Conservation (phyloP, 352 stramenopile species). For the Pythium phragmitis region DNA sequence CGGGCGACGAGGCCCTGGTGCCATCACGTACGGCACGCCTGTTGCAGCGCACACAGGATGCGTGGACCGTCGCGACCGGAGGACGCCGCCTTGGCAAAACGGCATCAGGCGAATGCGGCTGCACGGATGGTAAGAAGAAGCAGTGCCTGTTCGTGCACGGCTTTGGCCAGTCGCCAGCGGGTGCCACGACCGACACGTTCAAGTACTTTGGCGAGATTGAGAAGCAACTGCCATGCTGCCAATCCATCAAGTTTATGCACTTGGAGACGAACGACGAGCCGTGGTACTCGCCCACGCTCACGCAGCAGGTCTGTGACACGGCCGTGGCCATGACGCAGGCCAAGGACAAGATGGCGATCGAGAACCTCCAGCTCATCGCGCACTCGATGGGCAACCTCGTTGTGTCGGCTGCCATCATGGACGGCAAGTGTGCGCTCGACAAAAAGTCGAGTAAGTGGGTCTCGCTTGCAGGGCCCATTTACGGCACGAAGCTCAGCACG, state of each 20-base stretch:
- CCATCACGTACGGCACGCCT: neutral
- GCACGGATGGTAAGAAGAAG: slow-evolving; percentile 19
- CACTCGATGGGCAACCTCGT: slow-evolving; percentile 49
- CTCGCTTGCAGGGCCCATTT: slow-evolving; percentile 25
- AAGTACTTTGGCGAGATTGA: slow-evolving; percentile 35
- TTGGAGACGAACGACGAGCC: slow-evolving; percentile 32
- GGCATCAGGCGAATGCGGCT: slow-evolving; percentile 10
- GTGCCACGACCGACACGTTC: slow-evolving; percentile 18
- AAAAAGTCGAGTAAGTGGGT: slow-evolving; percentile 25
- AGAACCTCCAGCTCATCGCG: slow-evolving; percentile 34
- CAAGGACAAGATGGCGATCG: slow-evolving; percentile 14
- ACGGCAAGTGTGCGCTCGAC: slow-evolving; percentile 25
- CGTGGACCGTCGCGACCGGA: slow-evolving; percentile 7
- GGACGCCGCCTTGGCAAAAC: slow-evolving; percentile 9
- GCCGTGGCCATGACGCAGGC: slow-evolving; percentile 25
- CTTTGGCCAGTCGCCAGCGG: slow-evolving; percentile 14
- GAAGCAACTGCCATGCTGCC: slow-evolving; percentile 32
- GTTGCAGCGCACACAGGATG: slow-evolving; percentile 17
- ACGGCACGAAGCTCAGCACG: slow-evolving; percentile 23
- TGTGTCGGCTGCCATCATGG: slow-evolving; percentile 25
- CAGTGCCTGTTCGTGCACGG: slow-evolving; percentile 38
- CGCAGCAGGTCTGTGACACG: slow-evolving; percentile 33
- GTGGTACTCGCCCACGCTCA: slow-evolving; percentile 31
- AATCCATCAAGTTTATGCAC: slow-evolving; percentile 35
- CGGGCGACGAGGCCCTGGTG: slow-evolving; percentile 14